Conservation (phyloP, 768 basidiomycete genomes). For the Suillus subalutaceus region DNA sequence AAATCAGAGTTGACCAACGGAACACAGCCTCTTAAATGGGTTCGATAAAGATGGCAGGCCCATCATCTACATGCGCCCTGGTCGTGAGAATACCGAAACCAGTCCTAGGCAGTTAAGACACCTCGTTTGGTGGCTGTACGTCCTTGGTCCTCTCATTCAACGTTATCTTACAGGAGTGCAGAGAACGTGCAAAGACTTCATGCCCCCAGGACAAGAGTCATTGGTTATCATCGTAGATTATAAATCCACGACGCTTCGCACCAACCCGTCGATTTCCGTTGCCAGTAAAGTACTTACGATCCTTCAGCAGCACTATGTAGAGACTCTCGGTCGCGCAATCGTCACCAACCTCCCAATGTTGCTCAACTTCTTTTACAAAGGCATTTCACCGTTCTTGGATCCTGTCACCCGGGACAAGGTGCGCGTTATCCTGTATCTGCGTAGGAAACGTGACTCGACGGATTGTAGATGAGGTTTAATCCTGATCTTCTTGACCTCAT, state of each 20-base stretch:
- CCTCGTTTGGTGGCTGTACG: slow-evolving; percentile 85
- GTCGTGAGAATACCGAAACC: slow-evolving; percentile 80
- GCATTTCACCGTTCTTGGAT: slow-evolving; percentile 84
- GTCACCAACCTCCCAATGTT: slow-evolving; percentile 81
- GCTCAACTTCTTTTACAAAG: slow-evolving; percentile 79
- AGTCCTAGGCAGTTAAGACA: slow-evolving; percentile 80
- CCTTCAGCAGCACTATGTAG: slow-evolving; percentile 87
- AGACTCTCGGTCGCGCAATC: slow-evolving; percentile 83
- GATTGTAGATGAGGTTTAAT: slow-evolving; percentile 82
- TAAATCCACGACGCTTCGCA: slow-evolving; percentile 76
- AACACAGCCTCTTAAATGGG: slow-evolving; percentile 70
- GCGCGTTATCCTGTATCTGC: slow-evolving; percentile 11
- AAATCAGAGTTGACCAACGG: not conserved
- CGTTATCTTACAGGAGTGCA: slow-evolving; percentile 30
- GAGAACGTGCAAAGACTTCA: slow-evolving; percentile 90
- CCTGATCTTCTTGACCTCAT: slow-evolving; percentile 79
- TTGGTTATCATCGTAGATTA: slow-evolving; percentile 87
- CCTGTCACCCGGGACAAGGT: slow-evolving; percentile 90
- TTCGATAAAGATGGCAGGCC: slow-evolving; percentile 89
- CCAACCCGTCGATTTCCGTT: slow-evolving; percentile 82
- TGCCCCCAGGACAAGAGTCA: slow-evolving; percentile 84
- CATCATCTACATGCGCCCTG: slow-evolving; percentile 87
- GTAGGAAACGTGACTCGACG: not conserved
- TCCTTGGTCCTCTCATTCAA: slow-evolving; percentile 15
- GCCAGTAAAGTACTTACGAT: slow-evolving; percentile 79